Conservation (phyloP, 306 rosid genomes). For the Canavalia gladiata region DNA sequence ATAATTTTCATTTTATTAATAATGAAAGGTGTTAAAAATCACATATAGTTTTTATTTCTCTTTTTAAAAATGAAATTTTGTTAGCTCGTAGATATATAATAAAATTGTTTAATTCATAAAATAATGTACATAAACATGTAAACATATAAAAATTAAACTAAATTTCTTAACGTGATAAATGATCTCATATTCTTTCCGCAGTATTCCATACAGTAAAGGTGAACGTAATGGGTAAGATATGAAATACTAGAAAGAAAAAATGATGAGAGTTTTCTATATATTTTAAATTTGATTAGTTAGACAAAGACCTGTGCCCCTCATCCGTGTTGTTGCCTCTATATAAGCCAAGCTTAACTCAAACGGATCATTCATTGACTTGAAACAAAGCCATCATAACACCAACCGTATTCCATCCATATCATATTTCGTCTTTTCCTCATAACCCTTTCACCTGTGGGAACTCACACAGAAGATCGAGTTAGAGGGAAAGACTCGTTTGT, state of each 20-base stretch:
- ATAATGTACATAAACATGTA: too few species aligned
- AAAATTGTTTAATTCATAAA: too few species aligned
- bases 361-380: conserved; percentile 33
- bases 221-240: not conserved
- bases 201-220: conserved; percentile 17
- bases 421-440: conserved; percentile 2
- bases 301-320: conserved; percentile 15
- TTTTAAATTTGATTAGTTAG: conserved; percentile 33
- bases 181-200: not conserved
- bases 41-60: too few species aligned
- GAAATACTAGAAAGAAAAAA: not conserved
- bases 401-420: conserved; percentile 7
- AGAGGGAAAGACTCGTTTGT: too few species aligned
- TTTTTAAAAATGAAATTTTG: too few species aligned
- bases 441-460: conserved; percentile 17
- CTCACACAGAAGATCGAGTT: conserved; percentile 1
- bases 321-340: conserved; percentile 37
- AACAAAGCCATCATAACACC: not conserved
- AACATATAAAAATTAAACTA: too few species aligned
- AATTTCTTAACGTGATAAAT: not conserved
- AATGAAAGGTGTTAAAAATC: too few species aligned
- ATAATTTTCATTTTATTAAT: too few species aligned
- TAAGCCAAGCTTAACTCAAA: conserved; percentile 45
- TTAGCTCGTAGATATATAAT: too few species aligned
- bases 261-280: not conserved